These are phyloP conservation scores for Astrothelium macrocarpum DNA, from an alignment of 495 filamentous ascomycete genomes.

Conservation along the genomic window DNA sequence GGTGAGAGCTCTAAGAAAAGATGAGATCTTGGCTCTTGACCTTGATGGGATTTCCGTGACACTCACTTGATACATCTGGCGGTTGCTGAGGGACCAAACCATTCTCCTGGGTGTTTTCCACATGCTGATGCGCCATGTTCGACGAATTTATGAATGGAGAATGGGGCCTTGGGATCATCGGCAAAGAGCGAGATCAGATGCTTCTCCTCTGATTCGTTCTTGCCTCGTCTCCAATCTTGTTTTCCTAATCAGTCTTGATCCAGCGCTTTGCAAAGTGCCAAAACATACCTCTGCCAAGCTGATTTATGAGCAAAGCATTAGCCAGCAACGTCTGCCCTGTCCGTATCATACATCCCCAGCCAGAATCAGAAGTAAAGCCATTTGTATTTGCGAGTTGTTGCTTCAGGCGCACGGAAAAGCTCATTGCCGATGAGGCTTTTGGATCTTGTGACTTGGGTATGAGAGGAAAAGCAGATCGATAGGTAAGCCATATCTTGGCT, in stretches of 20 bases:
- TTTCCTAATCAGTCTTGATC: neutral
- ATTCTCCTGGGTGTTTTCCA: slow-evolving; percentile 91
- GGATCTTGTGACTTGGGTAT: slow-evolving; percentile 74
- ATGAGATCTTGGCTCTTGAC: neutral
- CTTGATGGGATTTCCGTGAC: neutral
- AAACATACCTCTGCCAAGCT: slow-evolving; percentile 64
- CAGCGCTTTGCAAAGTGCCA: neutral
- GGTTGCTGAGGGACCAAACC: slow-evolving; percentile 98
- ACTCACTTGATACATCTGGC: slow-evolving; percentile 90
- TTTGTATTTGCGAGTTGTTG: slow-evolving; percentile 67
- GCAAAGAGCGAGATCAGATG: slow-evolving; percentile 75
- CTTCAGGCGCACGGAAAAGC: slow-evolving; percentile 74
- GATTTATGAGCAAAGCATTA: slow-evolving; percentile 63
- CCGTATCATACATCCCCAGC: slow-evolving; percentile 99
- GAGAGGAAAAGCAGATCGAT: slow-evolving; percentile 73
- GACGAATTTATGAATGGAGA: slow-evolving; percentile 94
- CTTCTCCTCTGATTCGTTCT: slow-evolving; percentile 52
- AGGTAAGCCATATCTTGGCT: slow-evolving; percentile 92
- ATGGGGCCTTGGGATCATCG: slow-evolving; percentile 75
- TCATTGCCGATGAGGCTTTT: slow-evolving; percentile 60
- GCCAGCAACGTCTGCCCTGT: slow-evolving; percentile 90
- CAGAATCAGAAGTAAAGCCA: slow-evolving; percentile 88
- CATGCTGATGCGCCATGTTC: slow-evolving; percentile 77
- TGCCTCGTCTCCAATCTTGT: slow-evolving; percentile 69
- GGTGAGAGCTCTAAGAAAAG: slow-evolving; percentile 55